Evolutionary conservation across 345 rosid species (phyloP).

Genomic region (Bruguiera parviflora): DNA sequence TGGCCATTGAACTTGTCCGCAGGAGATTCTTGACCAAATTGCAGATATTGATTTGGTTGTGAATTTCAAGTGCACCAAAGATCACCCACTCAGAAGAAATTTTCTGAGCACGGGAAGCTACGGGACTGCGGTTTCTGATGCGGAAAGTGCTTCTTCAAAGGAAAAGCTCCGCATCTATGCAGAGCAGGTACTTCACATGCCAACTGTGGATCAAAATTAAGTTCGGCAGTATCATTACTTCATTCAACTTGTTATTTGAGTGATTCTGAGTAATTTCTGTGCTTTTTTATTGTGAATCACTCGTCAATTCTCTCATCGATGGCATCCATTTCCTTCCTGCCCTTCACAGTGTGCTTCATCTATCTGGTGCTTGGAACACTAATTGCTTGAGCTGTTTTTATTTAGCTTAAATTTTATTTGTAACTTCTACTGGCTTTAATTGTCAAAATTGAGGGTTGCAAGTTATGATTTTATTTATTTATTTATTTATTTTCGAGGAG

Average conservation of each 20-base stretch:
- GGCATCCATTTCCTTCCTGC: neutral
- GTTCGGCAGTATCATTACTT: neutral
- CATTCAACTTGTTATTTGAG: neutral
- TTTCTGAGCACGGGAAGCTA: constrained; percentile 25
- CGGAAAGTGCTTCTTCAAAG: constrained; percentile 30
- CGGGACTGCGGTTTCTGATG: constrained; percentile 34
- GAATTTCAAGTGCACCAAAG: constrained; percentile 60
- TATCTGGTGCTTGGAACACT: neutral
- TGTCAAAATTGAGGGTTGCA: neutral
- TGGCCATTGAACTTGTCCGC: neutral
- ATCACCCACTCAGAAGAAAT: constrained; percentile 35
- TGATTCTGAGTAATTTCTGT: neutral
- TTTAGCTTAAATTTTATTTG: neutral
- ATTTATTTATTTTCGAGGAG: neutral
- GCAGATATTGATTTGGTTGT: constrained; percentile 84
- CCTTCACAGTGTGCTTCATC: neutral
- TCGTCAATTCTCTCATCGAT: neutral
- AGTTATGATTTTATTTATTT: too few relatives aligned
- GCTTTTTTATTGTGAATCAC: neutral
- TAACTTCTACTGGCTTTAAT: neutral
- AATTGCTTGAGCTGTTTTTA: neutral
- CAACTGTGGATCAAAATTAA: neutral
- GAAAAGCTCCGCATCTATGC: constrained; percentile 43
- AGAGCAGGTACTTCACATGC: constrained; percentile 46
- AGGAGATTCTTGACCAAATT: constrained; percentile 87